These are phyloP conservation scores for Thuja plicata DNA, from an alignment of 83 land plant species.

Conservation along the genomic window DNA sequence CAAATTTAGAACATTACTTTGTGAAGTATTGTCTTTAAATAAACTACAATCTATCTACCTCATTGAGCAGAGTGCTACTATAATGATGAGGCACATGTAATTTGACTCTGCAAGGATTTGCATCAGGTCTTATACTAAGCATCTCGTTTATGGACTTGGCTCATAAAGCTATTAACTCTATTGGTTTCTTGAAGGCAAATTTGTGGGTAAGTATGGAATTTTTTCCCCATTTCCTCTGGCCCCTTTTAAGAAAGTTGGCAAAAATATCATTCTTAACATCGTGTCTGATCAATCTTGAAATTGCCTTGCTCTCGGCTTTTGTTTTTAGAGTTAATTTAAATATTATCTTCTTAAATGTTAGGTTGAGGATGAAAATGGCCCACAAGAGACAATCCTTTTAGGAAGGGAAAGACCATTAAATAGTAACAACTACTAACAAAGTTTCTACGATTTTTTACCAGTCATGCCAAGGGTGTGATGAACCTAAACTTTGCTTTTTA, in stretches of 20 bases:
- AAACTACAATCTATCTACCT: neutral
- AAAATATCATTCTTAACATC: neutral
- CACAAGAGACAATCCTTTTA: too few species aligned
- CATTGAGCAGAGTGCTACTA: neutral
- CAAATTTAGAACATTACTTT: neutral
- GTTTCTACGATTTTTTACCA: neutral
- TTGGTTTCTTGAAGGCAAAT: constrained; percentile 87
- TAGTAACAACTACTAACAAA: neutral
- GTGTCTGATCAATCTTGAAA: constrained; percentile 5
- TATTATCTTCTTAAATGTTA: neutral
- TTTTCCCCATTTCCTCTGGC: neutral
- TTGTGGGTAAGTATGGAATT: constrained; percentile 58
- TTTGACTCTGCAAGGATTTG: constrained; percentile 69
- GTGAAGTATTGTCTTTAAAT: neutral
- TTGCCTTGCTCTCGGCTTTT: neutral
- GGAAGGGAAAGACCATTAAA: too few species aligned
- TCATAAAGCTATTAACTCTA: constrained; percentile 83
- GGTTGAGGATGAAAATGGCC: too few species aligned
- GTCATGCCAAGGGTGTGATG: neutral
- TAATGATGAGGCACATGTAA: neutral
- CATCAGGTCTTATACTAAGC: constrained; percentile 92
- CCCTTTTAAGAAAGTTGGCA: neutral
- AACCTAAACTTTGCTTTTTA: neutral
- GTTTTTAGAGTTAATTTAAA: neutral
- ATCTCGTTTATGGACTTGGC: constrained; percentile 89